phyloP scores from a whole-genome alignment of 768 basidiomycete genomes.

The Clitopilus hobsonii region DNA sequence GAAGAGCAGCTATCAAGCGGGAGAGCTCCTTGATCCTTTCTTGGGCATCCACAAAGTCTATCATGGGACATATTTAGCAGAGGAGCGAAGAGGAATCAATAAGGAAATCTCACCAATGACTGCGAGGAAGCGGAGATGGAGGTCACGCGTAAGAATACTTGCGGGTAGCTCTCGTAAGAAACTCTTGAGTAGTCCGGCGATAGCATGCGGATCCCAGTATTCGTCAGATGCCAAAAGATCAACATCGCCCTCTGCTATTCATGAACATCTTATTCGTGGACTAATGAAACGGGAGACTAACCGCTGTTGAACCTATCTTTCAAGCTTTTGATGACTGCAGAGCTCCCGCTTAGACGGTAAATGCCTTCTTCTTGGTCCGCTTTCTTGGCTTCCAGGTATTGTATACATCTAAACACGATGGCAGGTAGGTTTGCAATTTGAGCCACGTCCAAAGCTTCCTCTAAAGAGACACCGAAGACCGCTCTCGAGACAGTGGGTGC shows the following conservation, averaged over 20 bases:
- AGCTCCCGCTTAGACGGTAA: conserved; percentile 91
- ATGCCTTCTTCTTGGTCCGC: conserved; percentile 98
- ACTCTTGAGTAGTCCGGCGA: conserved; percentile 90
- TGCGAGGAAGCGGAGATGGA: conserved; percentile 85
- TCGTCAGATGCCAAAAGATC: conserved; percentile 85
- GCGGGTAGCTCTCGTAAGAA: conserved; percentile 92
- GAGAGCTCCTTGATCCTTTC: conserved; percentile 88
- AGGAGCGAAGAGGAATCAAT: conserved; percentile 2
- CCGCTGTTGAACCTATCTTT: conserved; percentile 92
- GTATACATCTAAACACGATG: conserved; percentile 91
- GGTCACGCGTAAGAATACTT: conserved; percentile 87
- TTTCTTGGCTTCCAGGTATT: conserved; percentile 90
- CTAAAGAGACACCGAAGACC: conserved; percentile 85
- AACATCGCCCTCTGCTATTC: conserved; percentile 83
- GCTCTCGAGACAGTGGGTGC: conserved; percentile 50
- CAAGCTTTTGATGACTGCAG: conserved; percentile 89
- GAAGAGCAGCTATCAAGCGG: conserved; percentile 79
- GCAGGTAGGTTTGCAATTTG: conserved; percentile 90
- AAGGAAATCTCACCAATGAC: conserved; percentile 72
- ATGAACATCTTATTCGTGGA: conserved; percentile 6
- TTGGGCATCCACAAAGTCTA: conserved; percentile 85
- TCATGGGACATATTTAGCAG: neutral
- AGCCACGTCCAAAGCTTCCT: conserved; percentile 85
- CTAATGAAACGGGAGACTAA: conserved; percentile 30
- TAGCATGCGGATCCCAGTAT: conserved; percentile 96